Evolutionary conservation across 495 filamentous ascomycete species (phyloP), one percentile per base, ranked within the genome.

Genomic region (Penicillium taxi): DNA sequence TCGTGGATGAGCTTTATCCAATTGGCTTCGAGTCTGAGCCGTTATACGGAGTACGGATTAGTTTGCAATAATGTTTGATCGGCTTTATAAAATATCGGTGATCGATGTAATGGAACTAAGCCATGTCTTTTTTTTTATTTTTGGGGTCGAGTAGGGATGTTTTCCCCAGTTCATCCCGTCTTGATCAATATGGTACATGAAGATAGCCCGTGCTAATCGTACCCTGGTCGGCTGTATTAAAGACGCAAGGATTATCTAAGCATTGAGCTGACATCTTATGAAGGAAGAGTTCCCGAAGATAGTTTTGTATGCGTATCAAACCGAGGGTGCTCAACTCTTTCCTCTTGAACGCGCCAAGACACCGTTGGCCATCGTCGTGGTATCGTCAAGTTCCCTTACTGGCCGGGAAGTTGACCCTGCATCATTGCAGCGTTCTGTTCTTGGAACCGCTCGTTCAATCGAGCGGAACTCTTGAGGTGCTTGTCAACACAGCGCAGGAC

Each of bases 401-500:
- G 56, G 11, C 63, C 67, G 13, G 62, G 59, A 33, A 70, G 35
- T 48, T 73, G 69, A 21, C 80, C 81, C 67, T 85, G 80, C 67
- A 80, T 80, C 83, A 93, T 88, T 44, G 80, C 77, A 24, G 82
- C 82, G 49, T 94, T 94, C 61, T 91, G 80, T 65, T 99, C 91
- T 63, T 86, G 83, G 72, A 96, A 99, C 26, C 91, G 74, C 61
- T 91, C 81, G 45, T 86, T 82, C 37, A 96, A 66, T 19, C 91
- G 78, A 51, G 87, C 82, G 23, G 82, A 82, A 35, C 81, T 76
- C 58, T 94, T 90, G 63, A 96, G 75, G 59, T 84, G 83, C 73
- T 98, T 98, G 64, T 90, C 82, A 15, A 96, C 87, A 61, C 93
- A 99, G 45, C 86, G 81, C 69, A 83, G 78, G 41, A 95, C 76